phyloP scores from a whole-genome alignment of 345 rosid genomes.

The Brassica cretica region DNA sequence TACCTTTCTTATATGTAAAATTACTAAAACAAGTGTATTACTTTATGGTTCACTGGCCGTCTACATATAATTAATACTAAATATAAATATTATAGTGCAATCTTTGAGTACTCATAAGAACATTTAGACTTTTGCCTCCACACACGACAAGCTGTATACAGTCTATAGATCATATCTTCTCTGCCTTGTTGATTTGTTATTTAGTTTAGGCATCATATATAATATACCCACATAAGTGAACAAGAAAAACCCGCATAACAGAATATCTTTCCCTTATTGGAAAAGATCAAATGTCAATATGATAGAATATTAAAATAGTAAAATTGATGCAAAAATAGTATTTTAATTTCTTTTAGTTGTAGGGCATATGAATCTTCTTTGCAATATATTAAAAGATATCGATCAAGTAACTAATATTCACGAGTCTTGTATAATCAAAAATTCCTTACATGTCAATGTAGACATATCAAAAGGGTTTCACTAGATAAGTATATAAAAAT shows the following conservation, averaged over 20 bases:
- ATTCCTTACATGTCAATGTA: slow-evolving; percentile 1
- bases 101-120: slow-evolving; percentile 34
- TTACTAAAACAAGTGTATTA: not conserved
- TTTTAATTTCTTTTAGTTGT: slow-evolving; percentile 16
- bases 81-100: slow-evolving; percentile 8
- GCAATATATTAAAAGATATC: slow-evolving; percentile 5
- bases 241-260: not conserved
- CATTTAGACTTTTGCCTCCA: slow-evolving; percentile 20
- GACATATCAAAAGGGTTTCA: not conserved
- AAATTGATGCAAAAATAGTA: not conserved
- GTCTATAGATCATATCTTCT: slow-evolving; percentile 23
- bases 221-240: slow-evolving; percentile 15
- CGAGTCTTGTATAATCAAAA: not conserved
- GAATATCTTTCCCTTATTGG: slow-evolving; percentile 15
- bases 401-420: slow-evolving; percentile 10
- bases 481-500: not conserved
- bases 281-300: slow-evolving; percentile 22
- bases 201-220: slow-evolving; percentile 3
- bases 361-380: slow-evolving; percentile 36
- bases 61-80: not conserved
- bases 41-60: slow-evolving; percentile 12
- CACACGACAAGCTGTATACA: slow-evolving; percentile 28
- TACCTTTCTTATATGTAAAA: not conserved
- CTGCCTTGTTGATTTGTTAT: not conserved
- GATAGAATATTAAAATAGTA: slow-evolving; percentile 18